Evolutionary conservation across 78 protist genomes (phyloP).

Genomic region (Dictyostelium capitatum): DNA sequence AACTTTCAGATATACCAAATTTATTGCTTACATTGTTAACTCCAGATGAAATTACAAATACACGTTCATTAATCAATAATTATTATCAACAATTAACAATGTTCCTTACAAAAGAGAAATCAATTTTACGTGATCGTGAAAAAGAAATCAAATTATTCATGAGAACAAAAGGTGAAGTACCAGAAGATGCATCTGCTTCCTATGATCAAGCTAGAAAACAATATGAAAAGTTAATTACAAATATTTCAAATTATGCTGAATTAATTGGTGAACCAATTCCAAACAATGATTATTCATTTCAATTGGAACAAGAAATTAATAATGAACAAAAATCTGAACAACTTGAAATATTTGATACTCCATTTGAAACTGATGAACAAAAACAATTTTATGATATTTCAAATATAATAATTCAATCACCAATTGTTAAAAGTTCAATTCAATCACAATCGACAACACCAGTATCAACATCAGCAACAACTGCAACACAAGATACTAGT

Average conservation of each 20-base stretch:
- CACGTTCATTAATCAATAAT: background rate
- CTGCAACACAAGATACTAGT: background rate
- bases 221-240: conserved; percentile 74
- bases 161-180: conserved; percentile 73
- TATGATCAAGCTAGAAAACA: conserved; percentile 75
- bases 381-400: conserved; percentile 47
- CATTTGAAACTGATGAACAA: conserved; percentile 71
- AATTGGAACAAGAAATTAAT: conserved; percentile 27
- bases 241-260: conserved; percentile 55
- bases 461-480: background rate
- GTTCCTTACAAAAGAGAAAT: conserved; percentile 39
- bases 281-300: conserved; percentile 49
- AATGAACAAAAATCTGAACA: conserved; percentile 50
- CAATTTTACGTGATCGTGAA: conserved; percentile 51
- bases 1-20: conserved; percentile 25
- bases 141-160: conserved; percentile 54
- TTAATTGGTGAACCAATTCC: conserved; percentile 71
- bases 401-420: background rate
- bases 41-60: conserved; percentile 16
- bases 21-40: conserved; percentile 17
- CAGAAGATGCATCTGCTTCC: conserved; percentile 1
- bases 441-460: background rate
- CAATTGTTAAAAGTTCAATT: background rate
- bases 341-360: conserved; percentile 66
- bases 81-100: conserved; percentile 33